These are phyloP conservation scores for Penicillium rolfsii DNA, from an alignment of 2,329 filamentous ascomycete species.

Conservation along the genomic window DNA sequence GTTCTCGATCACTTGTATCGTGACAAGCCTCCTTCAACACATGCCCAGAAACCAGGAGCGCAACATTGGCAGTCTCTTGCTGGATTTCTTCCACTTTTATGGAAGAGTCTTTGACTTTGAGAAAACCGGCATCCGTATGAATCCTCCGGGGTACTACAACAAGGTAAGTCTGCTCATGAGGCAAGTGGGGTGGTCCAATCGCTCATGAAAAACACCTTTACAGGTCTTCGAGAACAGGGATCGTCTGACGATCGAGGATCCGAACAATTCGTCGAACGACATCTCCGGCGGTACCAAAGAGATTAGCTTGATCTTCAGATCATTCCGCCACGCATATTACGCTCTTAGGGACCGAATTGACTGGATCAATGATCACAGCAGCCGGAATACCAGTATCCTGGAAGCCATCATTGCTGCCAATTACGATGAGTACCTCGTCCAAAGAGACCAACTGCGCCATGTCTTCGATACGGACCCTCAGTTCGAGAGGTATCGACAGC, in stretches of 20 bases:
- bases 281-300: constrained; percentile 84
- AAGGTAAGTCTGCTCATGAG: constrained; percentile 62
- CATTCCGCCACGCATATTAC: constrained; percentile 68
- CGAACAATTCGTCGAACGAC: constrained; percentile 82
- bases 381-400: constrained; percentile 62
- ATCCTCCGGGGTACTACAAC: constrained; percentile 72
- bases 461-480: constrained; percentile 52
- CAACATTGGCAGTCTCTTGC: constrained; percentile 77
- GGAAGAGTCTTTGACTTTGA: constrained; percentile 77
- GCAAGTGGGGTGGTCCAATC: too few relatives aligned
- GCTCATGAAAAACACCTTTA: constrained; percentile 32
- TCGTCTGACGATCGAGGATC: constrained; percentile 86
- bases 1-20: constrained; percentile 90
- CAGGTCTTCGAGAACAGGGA: constrained; percentile 59
- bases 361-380: constrained; percentile 26
- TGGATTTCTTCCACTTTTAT: constrained; percentile 89
- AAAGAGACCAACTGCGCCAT: constrained; percentile 65
- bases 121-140: constrained; percentile 72
- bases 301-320: constrained; percentile 66
- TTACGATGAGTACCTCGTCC: constrained; percentile 72
- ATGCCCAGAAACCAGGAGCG: constrained; percentile 71
- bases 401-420: constrained; percentile 74
- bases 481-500: constrained; percentile 39
- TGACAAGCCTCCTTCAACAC: constrained; percentile 83
- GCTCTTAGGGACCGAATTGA: constrained; percentile 62